Evolutionary conservation across 2,329 filamentous ascomycete genomes (phyloP), one percentile per base, ranked within the genome.

Genomic region (Waltergamsia citrina): DNA sequence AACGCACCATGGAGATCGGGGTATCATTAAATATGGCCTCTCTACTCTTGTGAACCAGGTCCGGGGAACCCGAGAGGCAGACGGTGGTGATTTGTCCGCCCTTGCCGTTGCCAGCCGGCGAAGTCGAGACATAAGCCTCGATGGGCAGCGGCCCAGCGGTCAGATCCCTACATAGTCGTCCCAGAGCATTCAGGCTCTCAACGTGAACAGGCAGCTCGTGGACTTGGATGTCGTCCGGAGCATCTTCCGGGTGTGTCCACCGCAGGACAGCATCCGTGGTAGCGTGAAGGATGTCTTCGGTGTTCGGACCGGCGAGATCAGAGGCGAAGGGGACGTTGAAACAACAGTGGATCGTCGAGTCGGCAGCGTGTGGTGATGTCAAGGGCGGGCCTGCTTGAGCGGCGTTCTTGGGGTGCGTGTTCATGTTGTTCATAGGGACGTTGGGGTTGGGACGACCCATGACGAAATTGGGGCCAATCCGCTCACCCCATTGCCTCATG

Each of bases 301-400:
- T 83, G 51, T 96, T 87, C 43, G 92, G 92, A 22, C 92, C 92
- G 42, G 85, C 76, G 41, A 98, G 78, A 50, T 90, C 90, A 43
- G 85, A 94, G 47, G 87, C 81, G 62, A 96, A 95, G 40, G 92
- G 92, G 32, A 98, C 83, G 56, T 95, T 96, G 78, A 98, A 96
- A 44, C 86, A 90, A 57, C 94, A 81, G 60, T 93, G 86, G 59
- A 96, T 85, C 44, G 78, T 78, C 34, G 80, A 70, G 55, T 90
- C 83, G 52, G 81, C 72, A 42, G 80, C 69, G 43, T 81, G 78
- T 38, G 81, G 76, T 44, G 82, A 78, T 48, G 78, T 69, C 53
- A 77, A 65, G 43, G 75, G 67, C 38, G 73, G 63, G 39, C 65
- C 62, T 34, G 69, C 60, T 38, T 66, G 64, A 37, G 65, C 54